Evolutionary conservation across 257 asterid genomes (phyloP).

Genomic region (Fraxinus americana): DNA sequence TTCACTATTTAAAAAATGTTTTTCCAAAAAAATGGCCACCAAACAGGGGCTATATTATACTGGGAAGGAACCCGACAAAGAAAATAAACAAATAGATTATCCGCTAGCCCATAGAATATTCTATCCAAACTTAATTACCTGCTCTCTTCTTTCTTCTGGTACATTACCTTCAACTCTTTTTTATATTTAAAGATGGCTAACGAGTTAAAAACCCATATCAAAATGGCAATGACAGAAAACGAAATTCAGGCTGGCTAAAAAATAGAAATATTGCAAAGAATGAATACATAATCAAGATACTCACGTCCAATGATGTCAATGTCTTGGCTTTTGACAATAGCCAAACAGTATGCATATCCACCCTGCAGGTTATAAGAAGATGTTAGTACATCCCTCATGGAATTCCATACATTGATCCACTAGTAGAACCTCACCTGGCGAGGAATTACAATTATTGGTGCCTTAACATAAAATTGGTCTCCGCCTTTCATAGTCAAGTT

Average conservation of each 20-base stretch:
- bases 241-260: not conserved
- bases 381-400: conserved; percentile 31
- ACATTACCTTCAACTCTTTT: not conserved
- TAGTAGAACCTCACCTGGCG: conserved; percentile 43
- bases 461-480: conserved; percentile 40
- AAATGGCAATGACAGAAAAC: not conserved
- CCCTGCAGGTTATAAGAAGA: conserved; percentile 42
- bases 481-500: conserved; percentile 92
- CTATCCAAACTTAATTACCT: not conserved
- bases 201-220: not conserved
- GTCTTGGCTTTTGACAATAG: conserved; percentile 72
- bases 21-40: no score
- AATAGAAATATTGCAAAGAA: not conserved
- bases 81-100: not conserved
- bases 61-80: not conserved
- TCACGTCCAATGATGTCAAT: conserved; percentile 94
- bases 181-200: not conserved
- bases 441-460: conserved; percentile 51
- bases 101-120: not conserved
- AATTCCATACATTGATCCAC: conserved; percentile 2
- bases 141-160: not conserved
- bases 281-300: conserved; percentile 32
- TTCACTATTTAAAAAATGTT: no score
- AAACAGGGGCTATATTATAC: not conserved
- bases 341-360: conserved; percentile 68